phyloP scores from a whole-genome alignment of 2,329 filamentous ascomycete genomes.

The Trichoderma gracile region DNA sequence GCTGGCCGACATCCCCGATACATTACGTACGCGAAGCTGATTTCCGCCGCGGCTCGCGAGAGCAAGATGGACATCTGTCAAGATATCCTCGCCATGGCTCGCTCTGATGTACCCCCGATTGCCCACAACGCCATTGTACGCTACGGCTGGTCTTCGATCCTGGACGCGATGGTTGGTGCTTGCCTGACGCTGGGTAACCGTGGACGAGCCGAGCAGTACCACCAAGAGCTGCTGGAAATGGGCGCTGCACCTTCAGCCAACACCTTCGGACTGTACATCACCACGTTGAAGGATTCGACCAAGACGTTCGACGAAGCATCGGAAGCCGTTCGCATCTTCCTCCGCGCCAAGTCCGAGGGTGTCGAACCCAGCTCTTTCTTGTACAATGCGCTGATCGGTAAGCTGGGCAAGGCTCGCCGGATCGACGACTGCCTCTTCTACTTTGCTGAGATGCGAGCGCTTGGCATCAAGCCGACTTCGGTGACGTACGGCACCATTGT shows the following conservation, averaged over 20 bases:
- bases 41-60: constrained; percentile 83
- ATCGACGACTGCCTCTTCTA: constrained; percentile 98
- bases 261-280: constrained; percentile 98
- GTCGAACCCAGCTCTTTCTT: constrained; percentile 96
- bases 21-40: constrained; percentile 95
- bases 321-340: constrained; percentile 96
- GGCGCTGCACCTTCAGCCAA: constrained; percentile 92
- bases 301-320: constrained; percentile 98
- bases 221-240: constrained; percentile 88
- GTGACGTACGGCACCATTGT: constrained; percentile 98
- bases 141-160: constrained; percentile 94
- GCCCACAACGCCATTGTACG: constrained; percentile 83
- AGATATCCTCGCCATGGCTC: constrained; percentile 86
- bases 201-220: constrained; percentile 77
- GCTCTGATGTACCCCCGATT: constrained; percentile 81
- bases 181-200: constrained; percentile 83
- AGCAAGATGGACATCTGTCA: constrained; percentile 78
- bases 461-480: constrained; percentile 91
- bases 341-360: constrained; percentile 87
- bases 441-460: constrained; percentile 93
- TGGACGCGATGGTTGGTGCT: constrained; percentile 94
- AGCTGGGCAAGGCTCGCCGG: constrained; percentile 94
- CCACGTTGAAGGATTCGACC: constrained; percentile 94
- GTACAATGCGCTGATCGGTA: constrained; percentile 97
- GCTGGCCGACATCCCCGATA: constrained; percentile 90